A percentile compares a stretch with the other conserved stretches of the same genome.
Evolutionary conservation across 1,284 basidiomycete species (phyloP).

Genomic region (Pyrrhoderma noxium): DNA sequence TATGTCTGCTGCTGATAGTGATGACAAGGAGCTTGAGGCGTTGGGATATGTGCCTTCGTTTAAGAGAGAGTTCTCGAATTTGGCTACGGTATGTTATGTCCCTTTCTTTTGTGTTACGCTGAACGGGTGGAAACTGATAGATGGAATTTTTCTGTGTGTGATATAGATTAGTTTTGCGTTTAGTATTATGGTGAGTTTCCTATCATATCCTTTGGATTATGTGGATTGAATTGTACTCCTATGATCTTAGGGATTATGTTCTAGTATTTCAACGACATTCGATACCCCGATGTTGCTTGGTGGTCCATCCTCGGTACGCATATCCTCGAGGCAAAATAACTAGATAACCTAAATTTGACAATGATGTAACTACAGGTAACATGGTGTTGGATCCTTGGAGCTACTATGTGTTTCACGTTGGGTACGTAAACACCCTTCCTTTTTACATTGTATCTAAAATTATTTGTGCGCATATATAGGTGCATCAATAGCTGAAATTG

Average conservation of each 20-base stretch:
- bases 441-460: not conserved
- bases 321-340: not conserved
- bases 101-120: not conserved
- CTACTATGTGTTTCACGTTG: constrained; percentile 68
- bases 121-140: not conserved
- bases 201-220: not conserved
- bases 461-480: constrained; percentile 29
- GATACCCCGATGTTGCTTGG: constrained; percentile 71
- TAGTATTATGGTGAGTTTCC: constrained; percentile 57
- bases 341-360: not conserved
- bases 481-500: constrained; percentile 72
- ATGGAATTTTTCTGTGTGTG: constrained; percentile 1
- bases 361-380: constrained; percentile 39
- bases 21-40: constrained; percentile 59
- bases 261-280: constrained; percentile 75
- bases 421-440: constrained; percentile 27
- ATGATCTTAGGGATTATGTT: constrained; percentile 57
- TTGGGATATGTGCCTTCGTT: constrained; percentile 74
- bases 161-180: constrained; percentile 68
- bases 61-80: constrained; percentile 73
- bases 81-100: constrained; percentile 53
- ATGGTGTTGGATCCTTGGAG: constrained; percentile 81
- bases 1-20: constrained; percentile 30
- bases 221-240: constrained; percentile 22
- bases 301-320: constrained; percentile 65